phyloP scores from a whole-genome alignment of 129 eudicot genomes.

The Flaveria trinervia region DNA sequence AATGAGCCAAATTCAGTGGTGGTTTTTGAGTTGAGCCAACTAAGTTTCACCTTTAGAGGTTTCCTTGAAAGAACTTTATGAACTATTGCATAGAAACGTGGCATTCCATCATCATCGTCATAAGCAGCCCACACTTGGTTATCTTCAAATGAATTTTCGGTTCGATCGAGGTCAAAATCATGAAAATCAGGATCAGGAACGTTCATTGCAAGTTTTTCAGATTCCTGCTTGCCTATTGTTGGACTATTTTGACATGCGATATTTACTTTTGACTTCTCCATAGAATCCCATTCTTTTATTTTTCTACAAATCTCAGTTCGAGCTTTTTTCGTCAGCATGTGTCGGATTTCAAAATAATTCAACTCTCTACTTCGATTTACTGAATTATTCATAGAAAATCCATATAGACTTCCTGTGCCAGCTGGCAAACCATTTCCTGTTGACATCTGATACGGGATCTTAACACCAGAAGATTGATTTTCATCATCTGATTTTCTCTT shows the following conservation, averaged over 20 bases:
- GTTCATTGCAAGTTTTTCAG: conserved; percentile 46
- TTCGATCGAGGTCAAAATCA: conserved; percentile 73
- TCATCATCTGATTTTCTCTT: conserved; percentile 52
- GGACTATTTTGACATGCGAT: conserved; percentile 8
- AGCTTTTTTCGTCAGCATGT: conserved; percentile 63
- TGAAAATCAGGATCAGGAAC: conserved; percentile 98
- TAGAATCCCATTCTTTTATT: conserved; percentile 46
- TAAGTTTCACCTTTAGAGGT: conserved; percentile 72
- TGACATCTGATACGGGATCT: conserved; percentile 38
- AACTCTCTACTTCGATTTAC: conserved; percentile 56
- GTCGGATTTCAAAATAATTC: conserved; percentile 50
- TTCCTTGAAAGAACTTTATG: conserved; percentile 63
- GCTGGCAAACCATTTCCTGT: conserved; percentile 41
- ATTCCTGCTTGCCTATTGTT: conserved; percentile 23
- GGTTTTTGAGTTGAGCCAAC: conserved; percentile 82
- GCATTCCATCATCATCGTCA: conserved; percentile 94
- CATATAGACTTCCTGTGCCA: conserved; percentile 30
- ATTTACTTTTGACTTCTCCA: conserved; percentile 36
- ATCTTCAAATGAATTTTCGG: conserved; percentile 65
- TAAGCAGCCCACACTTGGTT: conserved; percentile 90
- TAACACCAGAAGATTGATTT: conserved; percentile 35
- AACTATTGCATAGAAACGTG: conserved; percentile 78
- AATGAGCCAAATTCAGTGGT: conserved; percentile 58
- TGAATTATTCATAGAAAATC: conserved; percentile 30
- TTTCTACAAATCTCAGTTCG: conserved; percentile 46